Percentiles rank a stretch among this genome's conserved stretches.
phyloP scores from a whole-genome alignment of 768 basidiomycete genomes.

The Rickenella mellea region DNA sequence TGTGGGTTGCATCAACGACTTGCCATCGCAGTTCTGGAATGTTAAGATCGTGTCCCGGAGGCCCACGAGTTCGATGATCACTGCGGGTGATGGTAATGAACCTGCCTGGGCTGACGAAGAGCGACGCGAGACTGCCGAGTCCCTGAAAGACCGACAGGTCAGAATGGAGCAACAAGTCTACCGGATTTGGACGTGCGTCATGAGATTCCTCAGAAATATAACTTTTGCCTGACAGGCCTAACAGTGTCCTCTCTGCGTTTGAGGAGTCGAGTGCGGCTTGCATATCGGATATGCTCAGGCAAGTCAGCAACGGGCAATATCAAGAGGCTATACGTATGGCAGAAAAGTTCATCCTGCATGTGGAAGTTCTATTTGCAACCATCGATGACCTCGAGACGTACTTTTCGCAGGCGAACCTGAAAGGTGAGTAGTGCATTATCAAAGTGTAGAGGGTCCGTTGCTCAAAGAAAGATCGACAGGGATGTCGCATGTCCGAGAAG shows the following conservation, averaged over 20 bases:
- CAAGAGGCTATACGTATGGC: conserved; percentile 97
- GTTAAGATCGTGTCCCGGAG: conserved; percentile 81
- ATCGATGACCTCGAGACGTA: conserved; percentile 94
- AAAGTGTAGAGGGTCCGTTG: background rate
- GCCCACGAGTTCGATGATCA: conserved; percentile 47
- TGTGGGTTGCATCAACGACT: conserved; percentile 1
- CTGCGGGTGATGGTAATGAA: conserved; percentile 42
- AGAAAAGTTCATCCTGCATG: conserved; percentile 96
- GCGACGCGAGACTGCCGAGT: conserved; percentile 59
- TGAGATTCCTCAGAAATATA: conserved; percentile 3
- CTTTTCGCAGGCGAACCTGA: conserved; percentile 69
- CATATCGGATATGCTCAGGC: conserved; percentile 96
- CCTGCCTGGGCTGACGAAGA: conserved; percentile 71
- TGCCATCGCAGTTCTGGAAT: conserved; percentile 81
- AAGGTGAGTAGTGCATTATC: conserved; percentile 47
- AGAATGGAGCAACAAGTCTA: conserved; percentile 97
- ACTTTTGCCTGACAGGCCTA: conserved; percentile 7
- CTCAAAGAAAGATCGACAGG: conserved; percentile 33
- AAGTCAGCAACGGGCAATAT: conserved; percentile 95
- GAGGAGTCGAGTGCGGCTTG: conserved; percentile 99
- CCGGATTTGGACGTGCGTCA: conserved; percentile 95
- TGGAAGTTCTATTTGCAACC: conserved; percentile 93
- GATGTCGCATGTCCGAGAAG: conserved; percentile 97
- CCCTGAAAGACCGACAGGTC: conserved; percentile 83
- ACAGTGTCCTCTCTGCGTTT: conserved; percentile 87